A percentile compares a stretch with the other conserved stretches of the same genome.
Evolutionary conservation across 306 rosid species (phyloP).

Genomic region (Inga laurina): DNA sequence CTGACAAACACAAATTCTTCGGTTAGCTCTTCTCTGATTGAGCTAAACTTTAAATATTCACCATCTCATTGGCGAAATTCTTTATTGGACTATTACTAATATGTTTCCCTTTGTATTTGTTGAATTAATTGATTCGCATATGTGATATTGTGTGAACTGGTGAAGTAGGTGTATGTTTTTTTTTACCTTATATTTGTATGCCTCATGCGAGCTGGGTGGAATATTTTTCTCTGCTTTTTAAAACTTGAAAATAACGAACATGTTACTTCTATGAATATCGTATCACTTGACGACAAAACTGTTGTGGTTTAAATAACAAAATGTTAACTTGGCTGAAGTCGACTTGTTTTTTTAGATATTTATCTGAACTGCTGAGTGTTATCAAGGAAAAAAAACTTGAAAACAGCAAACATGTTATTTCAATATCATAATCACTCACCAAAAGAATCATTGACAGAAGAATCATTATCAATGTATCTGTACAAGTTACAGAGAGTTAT

Average conservation of each 20-base stretch:
- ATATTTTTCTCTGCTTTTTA: not conserved
- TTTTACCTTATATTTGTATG: no score
- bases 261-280: not conserved
- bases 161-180: not conserved
- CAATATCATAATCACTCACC: not conserved
- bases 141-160: not conserved
- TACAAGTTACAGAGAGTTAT: not conserved
- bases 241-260: not conserved
- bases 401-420: not conserved
- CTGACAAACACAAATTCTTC: conserved; percentile 74
- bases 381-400: not conserved
- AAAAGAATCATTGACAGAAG: not conserved
- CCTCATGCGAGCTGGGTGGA: not conserved
- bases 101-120: not conserved
- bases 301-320: not conserved
- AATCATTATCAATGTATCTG: not conserved
- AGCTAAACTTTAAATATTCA: not conserved
- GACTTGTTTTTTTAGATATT: not conserved
- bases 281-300: not conserved
- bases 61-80: not conserved
- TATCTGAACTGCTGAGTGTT: not conserved
- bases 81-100: not conserved
- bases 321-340: not conserved
- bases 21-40: conserved; percentile 44
- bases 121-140: not conserved